Base-by-base conservation (phyloP, 768 basidiomycete genomes). In the Podaxis pistillaris region DNA sequence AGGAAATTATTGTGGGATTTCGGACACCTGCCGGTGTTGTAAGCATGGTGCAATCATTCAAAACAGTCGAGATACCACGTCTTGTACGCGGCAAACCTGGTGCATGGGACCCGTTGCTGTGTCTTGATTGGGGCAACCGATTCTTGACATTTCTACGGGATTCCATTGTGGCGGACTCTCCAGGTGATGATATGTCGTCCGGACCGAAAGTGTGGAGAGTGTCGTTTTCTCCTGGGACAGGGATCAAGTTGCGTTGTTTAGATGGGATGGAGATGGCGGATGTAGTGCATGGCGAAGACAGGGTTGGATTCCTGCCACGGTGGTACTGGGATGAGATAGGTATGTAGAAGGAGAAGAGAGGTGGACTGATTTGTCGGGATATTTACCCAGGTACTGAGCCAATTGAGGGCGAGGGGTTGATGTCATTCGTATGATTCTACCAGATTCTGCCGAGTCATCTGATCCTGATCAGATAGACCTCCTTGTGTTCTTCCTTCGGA, bases 1-100 rank as follows among this genome's bases (percentile, higher is more conserved):
- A 93, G 91, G 89, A 92, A 73, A 87, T 96, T 56, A 73, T 94
- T 9, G 93, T 96, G 28, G 94, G 94, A 56, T 96, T 96, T 72
- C 87, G 94, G 52, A 93, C 88, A 33, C 87, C 87, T 15, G 74
- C 82, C n/a, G 94, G 93, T 24, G 76, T 85, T 37, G 70, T 93
- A 17, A 81, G 80, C 13, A 86, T 85, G 3, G 79, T 84, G 6
- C 91, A 91, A 71, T 75, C 82, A 11, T 93, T 94, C 75, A 83
- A 87, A 67, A 96, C 94, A 15, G 81, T 90, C 56, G 80, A 93
- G 63, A 79, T 96, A 50, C 94, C 94, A 56, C 86, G 91, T 33
- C 72, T 88, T 56, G 86, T 94, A 19, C 87, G 90, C 56, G 89
- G 85, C 8, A 92, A 89, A 69, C 80, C 87, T 7, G 82, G 79